Percentiles rank a stretch among this genome's conserved stretches.
These are phyloP conservation scores for Cyphellophora attinorum DNA, from an alignment of 2,329 filamentous ascomycete species.

Conservation along the genomic window DNA sequence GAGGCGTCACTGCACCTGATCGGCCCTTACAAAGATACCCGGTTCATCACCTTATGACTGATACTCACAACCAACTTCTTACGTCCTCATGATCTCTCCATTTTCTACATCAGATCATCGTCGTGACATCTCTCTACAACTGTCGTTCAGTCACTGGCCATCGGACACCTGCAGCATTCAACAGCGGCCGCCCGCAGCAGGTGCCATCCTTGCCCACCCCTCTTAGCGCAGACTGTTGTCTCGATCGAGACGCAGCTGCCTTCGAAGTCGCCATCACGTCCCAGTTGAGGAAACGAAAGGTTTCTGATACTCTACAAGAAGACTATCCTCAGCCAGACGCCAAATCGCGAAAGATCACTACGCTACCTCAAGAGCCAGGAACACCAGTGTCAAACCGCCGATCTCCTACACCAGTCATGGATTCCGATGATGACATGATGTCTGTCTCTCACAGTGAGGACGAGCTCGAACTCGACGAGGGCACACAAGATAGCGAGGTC, in stretches of 20 bases:
- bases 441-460: constrained; percentile 71
- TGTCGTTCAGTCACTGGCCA: no score
- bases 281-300: constrained; percentile 43
- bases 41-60: no score
- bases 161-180: no score
- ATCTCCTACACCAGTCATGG: constrained; percentile 53
- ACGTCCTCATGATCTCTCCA: no score
- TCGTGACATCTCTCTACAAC: no score
- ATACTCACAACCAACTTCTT: no score
- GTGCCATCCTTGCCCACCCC: no score
- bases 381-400: constrained; percentile 42
- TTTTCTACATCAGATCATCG: no score
- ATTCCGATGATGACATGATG: constrained; percentile 92
- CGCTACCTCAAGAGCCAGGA: constrained; percentile 22
- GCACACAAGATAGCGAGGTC: constrained; percentile 59
- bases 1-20: no score
- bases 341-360: constrained; percentile 24
- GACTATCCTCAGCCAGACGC: constrained; percentile 18
- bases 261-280: constrained; percentile 36
- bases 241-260: constrained; percentile 17
- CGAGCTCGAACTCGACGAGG: constrained; percentile 59
- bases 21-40: no score
- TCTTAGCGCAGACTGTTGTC: constrained; percentile 17
- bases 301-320: constrained; percentile 32
- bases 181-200: no score